These are phyloP conservation scores for Poterioochromonas sp. DNA, from an alignment of 352 stramenopile genomes.

Conservation along the genomic window DNA sequence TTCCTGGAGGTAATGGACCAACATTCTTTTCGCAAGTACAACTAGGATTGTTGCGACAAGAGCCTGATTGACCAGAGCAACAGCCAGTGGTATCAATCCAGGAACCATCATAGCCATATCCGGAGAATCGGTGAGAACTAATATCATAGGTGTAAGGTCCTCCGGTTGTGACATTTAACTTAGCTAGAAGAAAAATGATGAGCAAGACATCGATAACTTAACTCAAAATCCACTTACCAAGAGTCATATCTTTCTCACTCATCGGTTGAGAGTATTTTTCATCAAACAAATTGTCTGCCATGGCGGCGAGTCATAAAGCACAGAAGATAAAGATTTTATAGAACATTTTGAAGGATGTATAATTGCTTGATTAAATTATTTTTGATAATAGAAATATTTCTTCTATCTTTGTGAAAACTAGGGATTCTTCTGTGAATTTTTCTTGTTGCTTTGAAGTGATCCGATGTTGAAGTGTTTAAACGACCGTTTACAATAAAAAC, in stretches of 20 bases:
- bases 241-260: not conserved
- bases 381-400: too few species aligned
- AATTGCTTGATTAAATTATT: not conserved
- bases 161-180: slow-evolving; percentile 11
- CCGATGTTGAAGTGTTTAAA: too few species aligned
- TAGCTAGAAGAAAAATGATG: too few species aligned
- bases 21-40: not conserved
- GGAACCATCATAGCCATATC: slow-evolving; percentile 7
- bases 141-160: slow-evolving; percentile 6
- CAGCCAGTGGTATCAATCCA: not conserved
- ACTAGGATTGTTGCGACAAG: slow-evolving; percentile 5
- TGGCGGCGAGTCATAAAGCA: not conserved
- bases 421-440: too few species aligned
- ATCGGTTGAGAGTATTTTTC: not conserved
- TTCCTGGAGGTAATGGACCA: slow-evolving; percentile 4
- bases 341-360: not conserved
- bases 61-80: not conserved
- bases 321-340: not conserved
- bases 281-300: not conserved
- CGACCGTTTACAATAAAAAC: too few species aligned
- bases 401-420: too few species aligned
- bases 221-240: not conserved
- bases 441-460: too few species aligned
- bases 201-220: too few species aligned
- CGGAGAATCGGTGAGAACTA: not conserved